Base-by-base conservation (phyloP, 2,329 filamentous ascomycete genomes). In the Bipolaris cookei region DNA sequence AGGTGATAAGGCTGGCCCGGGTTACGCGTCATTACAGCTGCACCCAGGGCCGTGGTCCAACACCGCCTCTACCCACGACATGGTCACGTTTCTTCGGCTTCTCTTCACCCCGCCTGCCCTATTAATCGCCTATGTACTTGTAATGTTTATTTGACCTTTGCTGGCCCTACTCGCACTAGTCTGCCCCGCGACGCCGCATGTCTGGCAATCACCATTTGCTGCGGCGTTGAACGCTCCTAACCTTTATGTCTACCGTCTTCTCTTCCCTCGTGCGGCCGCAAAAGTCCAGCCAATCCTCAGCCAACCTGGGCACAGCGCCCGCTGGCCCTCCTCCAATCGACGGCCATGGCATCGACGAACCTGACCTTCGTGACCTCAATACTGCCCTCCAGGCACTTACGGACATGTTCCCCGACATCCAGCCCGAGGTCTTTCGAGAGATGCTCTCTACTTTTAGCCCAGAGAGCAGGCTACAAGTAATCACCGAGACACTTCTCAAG, bases 381-480 rank as follows among this genome's bases (percentile, higher is more conserved):
- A 80, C 81, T 48, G 84, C 86, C 65, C 85, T 95, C 61, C 84
- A 85, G 58, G 86, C 83, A 11, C 83, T 95, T 41, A 85, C 87
- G 20, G 86, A 86, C 45, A 83, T 93, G 7, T 95, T 95, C 64
- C 91, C 91, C 25, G 86, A 93, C 75, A 82, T 93, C n/a, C 89
- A 92, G 75, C 82, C 90, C 58, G 90, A 93, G 65, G 90, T 93
- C 16, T 91, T 95, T 71, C 86, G 90, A 42, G 90, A 94, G 79
- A 90, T 95, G 84, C 85, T 95, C 46, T 78, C 83, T 37, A 89
- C 82, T 68, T 89, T 93, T 71, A 88, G 89, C 67, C 86, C 88
- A 66, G 89, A 93, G 75, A 94, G 90, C 60, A 82, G 90, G 63
- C 78, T 94, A 21, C 88, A 90, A 41, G 83, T 95, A 46, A 88